Conservation (phyloP, 2,329 filamentous ascomycete species). For the Colletotrichum eremochloae region DNA sequence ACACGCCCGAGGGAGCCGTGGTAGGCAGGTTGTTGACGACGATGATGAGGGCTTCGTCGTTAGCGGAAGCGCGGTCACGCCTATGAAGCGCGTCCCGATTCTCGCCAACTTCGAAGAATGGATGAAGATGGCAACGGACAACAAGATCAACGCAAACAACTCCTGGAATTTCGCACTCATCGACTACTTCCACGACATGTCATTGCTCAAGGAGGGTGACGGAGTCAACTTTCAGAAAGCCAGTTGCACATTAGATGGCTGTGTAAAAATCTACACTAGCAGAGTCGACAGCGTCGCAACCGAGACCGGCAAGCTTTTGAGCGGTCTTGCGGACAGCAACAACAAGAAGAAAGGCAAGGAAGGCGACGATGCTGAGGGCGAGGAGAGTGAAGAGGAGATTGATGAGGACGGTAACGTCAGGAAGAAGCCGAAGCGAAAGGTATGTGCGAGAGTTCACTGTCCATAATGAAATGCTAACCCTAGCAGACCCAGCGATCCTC, state of each 20-base stretch:
- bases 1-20: conserved; percentile 51
- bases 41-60: conserved; percentile 75
- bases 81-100: conserved; percentile 95
- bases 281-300: conserved; percentile 98
- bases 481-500: conserved; percentile 78
- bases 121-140: conserved; percentile 99
- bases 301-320: conserved; percentile 94
- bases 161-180: conserved; percentile 99
- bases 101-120: conserved; percentile 99
- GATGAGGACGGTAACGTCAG: conserved; percentile 71
- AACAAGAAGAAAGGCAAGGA: conserved; percentile 78
- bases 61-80: conserved; percentile 83
- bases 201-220: conserved; percentile 93
- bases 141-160: conserved; percentile 98
- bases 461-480: conserved; percentile 42
- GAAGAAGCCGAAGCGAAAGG: conserved; percentile 82
- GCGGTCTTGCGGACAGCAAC: conserved; percentile 90
- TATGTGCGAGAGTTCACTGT: conserved; percentile 53
- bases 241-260: conserved; percentile 96
- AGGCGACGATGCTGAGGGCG: conserved; percentile 75
- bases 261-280: conserved; percentile 99
- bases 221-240: conserved; percentile 99
- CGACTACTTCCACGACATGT: conserved; percentile 99
- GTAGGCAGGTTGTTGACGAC: conserved; percentile 56
- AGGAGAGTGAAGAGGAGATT: conserved; percentile 74